Conservation (phyloP, 305 asterid species). For the Fraxinus albicans region DNA sequence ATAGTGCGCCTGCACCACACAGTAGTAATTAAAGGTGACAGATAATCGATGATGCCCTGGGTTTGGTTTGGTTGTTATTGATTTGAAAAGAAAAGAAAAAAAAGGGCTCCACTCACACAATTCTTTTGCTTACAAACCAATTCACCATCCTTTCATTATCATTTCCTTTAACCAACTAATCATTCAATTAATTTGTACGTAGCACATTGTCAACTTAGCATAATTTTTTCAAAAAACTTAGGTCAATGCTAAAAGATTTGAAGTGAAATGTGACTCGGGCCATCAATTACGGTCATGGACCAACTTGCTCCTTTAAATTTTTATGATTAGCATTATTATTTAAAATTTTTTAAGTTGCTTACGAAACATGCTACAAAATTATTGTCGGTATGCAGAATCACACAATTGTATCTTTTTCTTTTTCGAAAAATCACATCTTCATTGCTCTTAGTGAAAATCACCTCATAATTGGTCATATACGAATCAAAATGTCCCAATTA, state of each 20-base stretch:
- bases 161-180: background rate
- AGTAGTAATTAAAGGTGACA: background rate
- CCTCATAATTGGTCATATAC: background rate
- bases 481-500: no score
- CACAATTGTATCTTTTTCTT: background rate
- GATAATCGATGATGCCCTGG: background rate
- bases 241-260: background rate
- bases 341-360: no score
- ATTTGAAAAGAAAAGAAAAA: background rate
- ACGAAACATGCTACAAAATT: background rate
- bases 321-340: no score
- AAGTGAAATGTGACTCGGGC: background rate
- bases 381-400: background rate
- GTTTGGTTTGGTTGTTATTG: conserved; percentile 1
- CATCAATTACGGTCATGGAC: background rate
- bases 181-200: background rate
- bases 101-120: background rate
- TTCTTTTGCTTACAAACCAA: background rate
- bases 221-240: background rate
- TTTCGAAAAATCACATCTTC: background rate
- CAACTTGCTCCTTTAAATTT: no score
- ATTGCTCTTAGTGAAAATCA: background rate
- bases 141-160: background rate
- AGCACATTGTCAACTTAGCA: background rate
- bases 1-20: background rate